Evolutionary conservation across 2,329 filamentous ascomycete species (phyloP).

Genomic region (Cryphonectria carpinicola): DNA sequence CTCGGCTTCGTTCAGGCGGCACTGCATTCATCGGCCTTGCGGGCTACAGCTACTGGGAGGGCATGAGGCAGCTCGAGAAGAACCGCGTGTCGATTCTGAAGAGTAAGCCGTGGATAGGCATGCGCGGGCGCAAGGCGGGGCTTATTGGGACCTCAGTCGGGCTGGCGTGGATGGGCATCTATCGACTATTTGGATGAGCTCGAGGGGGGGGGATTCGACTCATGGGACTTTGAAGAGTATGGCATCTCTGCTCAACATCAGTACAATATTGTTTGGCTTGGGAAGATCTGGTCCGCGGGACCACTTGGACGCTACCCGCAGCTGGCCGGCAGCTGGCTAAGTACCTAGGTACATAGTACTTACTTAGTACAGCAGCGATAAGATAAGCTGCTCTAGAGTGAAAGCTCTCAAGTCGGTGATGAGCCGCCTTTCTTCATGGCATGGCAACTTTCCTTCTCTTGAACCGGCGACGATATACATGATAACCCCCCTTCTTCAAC

Average conservation of each 20-base stretch:
- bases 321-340: constrained; percentile 20
- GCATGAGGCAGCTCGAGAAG: constrained; percentile 70
- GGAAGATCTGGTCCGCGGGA: background rate
- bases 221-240: too few relatives aligned
- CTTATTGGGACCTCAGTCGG: constrained; percentile 70
- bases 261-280: background rate
- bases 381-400: constrained; percentile 21
- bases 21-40: constrained; percentile 76
- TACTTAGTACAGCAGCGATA: constrained; percentile 11
- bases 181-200: constrained; percentile 62
- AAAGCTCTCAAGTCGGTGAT: background rate
- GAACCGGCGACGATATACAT: constrained; percentile 1
- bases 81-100: constrained; percentile 68
- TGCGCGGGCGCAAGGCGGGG: constrained; percentile 69
- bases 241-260: constrained; percentile 13
- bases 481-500: background rate
- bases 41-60: constrained; percentile 77
- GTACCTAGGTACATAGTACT: background rate
- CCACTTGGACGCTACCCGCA: constrained; percentile 15
- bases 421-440: background rate
- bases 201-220: too few relatives aligned
- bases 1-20: constrained; percentile 57
- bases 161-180: constrained; percentile 72
- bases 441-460: background rate
- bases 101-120: constrained; percentile 72